Percentiles rank a stretch among this genome's conserved stretches.
These are phyloP conservation scores for Lolium perenne DNA, from an alignment of 176 grass and related monocot genomes.

Conservation along the genomic window DNA sequence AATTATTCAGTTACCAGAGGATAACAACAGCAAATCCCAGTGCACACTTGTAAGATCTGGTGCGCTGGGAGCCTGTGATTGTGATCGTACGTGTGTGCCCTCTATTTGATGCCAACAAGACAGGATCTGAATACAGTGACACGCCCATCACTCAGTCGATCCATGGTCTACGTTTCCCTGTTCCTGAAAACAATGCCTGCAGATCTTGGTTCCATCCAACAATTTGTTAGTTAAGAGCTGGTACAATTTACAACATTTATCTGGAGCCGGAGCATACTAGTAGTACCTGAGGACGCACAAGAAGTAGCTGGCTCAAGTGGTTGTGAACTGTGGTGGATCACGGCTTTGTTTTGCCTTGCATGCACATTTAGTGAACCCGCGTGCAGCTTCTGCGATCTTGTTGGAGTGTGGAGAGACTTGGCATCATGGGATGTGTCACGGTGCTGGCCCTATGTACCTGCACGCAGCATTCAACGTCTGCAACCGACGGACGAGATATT, in stretches of 20 bases:
- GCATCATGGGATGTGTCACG: slow-evolving; percentile 37
- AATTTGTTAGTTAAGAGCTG: slow-evolving; percentile 39
- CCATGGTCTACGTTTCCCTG: slow-evolving; percentile 20
- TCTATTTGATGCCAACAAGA: not conserved
- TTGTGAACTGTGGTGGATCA: slow-evolving; percentile 26
- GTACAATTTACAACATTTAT: not conserved
- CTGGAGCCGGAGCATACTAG: slow-evolving; percentile 16
- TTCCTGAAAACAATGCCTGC: slow-evolving; percentile 30
- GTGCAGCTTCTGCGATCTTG: slow-evolving; percentile 30
- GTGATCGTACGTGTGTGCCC: not conserved
- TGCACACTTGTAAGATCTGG: slow-evolving; percentile 32
- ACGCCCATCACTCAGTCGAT: not conserved
- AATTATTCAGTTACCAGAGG: not conserved
- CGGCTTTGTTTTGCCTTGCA: slow-evolving; percentile 24
- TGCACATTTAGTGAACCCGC: slow-evolving; percentile 40
- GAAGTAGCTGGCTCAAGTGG: not conserved
- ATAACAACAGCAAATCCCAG: not conserved
- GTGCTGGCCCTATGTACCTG: slow-evolving; percentile 17
- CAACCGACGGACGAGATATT: not conserved
- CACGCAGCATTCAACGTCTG: slow-evolving; percentile 18
- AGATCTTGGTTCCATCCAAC: slow-evolving; percentile 23
- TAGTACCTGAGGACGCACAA: slow-evolving; percentile 7
- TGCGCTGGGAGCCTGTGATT: slow-evolving; percentile 7
- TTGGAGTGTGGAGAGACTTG: slow-evolving; percentile 24
- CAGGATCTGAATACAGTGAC: slow-evolving; percentile 17